phyloP scores from a whole-genome alignment of 2,329 filamentous ascomycete genomes.

The Talaromyces pinophilus region DNA sequence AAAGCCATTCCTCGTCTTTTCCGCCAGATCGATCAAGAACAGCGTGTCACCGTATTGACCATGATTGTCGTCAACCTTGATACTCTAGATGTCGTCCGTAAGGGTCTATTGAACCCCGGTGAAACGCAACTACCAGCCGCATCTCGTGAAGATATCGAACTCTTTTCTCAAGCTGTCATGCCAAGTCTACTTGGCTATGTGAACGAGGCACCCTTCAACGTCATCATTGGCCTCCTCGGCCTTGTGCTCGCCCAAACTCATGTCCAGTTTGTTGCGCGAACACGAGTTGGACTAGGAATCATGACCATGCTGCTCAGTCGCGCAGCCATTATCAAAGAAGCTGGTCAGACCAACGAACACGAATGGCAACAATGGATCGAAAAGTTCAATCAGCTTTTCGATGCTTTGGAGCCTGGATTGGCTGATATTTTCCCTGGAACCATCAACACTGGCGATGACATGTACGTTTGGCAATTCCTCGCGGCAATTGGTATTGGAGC shows the following conservation, averaged over 20 bases:
- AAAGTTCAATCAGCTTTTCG: conserved; percentile 85
- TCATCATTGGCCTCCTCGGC: conserved; percentile 85
- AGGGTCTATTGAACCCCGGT: conserved; percentile 71
- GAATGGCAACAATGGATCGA: conserved; percentile 81
- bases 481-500: conserved; percentile 93
- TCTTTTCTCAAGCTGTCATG: conserved; percentile 87
- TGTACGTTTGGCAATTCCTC: conserved; percentile 97
- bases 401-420: conserved; percentile 78
- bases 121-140: conserved; percentile 72
- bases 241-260: conserved; percentile 80
- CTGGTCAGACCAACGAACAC: conserved; percentile 66
- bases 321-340: conserved; percentile 88
- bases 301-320: conserved; percentile 93
- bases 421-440: conserved; percentile 85
- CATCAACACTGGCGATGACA: conserved; percentile 87
- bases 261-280: conserved; percentile 79
- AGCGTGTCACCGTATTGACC: conserved; percentile 88
- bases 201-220: conserved; percentile 84
- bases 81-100: conserved; percentile 82
- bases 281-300: conserved; percentile 83
- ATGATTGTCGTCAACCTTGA: conserved; percentile 95
- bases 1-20: conserved; percentile 94
- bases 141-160: conserved; percentile 86
- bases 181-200: conserved; percentile 86
- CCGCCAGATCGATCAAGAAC: conserved; percentile 86